Percentiles rank a stretch among this genome's conserved stretches.
These are phyloP conservation scores for Mariannaea elegans DNA, from an alignment of 2,329 filamentous ascomycete species.

Conservation along the genomic window DNA sequence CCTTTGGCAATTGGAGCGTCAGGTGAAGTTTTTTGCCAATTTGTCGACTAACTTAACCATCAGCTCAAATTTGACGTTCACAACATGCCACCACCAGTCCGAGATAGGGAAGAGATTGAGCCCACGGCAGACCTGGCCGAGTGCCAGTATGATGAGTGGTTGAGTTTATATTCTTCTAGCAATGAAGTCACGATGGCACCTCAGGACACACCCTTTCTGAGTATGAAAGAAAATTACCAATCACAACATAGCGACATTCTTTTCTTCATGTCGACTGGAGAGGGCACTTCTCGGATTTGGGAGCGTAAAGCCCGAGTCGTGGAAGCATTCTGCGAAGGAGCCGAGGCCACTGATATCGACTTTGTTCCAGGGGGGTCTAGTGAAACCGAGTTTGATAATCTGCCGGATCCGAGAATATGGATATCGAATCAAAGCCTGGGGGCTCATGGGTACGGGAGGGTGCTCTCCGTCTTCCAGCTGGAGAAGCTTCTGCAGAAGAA, in stretches of 20 bases:
- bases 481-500: not conserved
- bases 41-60: not conserved
- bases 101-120: not conserved
- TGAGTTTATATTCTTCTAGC: not conserved
- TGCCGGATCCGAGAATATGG: constrained; percentile 3
- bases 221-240: not conserved
- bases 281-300: not conserved
- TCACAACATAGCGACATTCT: not conserved
- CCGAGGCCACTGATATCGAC: not conserved
- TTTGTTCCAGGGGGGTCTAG: not conserved
- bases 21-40: not conserved
- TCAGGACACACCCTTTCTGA: not conserved
- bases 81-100: not conserved
- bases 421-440: constrained; percentile 5
- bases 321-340: not conserved
- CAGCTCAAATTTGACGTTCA: not conserved
- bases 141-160: not conserved
- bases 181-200: not conserved
- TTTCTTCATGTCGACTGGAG: not conserved
- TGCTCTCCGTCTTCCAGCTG: not conserved
- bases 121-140: not conserved
- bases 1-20: not conserved
- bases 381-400: not conserved
- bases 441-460: not conserved
- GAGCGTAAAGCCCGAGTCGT: not conserved